Base-by-base conservation (phyloP, 768 basidiomycete genomes). In the Mycena indigotica region DNA sequence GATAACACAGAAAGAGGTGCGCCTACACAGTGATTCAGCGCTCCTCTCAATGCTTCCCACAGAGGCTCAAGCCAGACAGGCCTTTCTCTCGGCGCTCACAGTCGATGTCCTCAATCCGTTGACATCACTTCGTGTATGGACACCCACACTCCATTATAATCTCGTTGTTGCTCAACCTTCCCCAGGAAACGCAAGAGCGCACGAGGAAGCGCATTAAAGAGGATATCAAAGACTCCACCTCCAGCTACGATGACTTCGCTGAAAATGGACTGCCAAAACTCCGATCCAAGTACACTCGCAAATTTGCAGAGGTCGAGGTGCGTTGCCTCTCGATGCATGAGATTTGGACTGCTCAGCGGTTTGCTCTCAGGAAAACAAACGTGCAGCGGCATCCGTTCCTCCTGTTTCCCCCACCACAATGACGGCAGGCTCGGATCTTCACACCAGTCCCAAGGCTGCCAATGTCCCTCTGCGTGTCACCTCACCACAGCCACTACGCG, bases 191-290 rank as follows among this genome's bases (percentile, higher is more conserved):
- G 12, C 94, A 96, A 75, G 91, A 93, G 53, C 84, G 95, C 32
- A 95, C 93, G n/a, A 82, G 91, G 46, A 91, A 92, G 68, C 86
- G 92, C 25, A 89, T 97, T 70, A 93, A 90, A 69, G 94, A 96
- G 67, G 94, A 95, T 68, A 72, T 95, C 54, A 94, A 93, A 70
- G 85, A 85, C 8, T 91, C 93, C 0, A 77, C 77, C n/a, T 63
- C 72, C 53, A 84, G 88, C 29, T 94, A 96, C 70, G 82, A 82
- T 28, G 94, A 96, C 28, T 94, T 86, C 67, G 86, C 87, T 12
- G 91, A 93, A 67, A 84, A 79, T 53, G 76, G 81, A n/a, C 77
- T 95, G 8, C 94, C 94, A 1, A 88, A 85, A 65, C 73, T 95
- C 52, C 95, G 93, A 75, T 79, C 84, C 50, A 73, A 80, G 39